A percentile compares a stretch with the other conserved stretches of the same genome.
phyloP scores from a whole-genome alignment of 1,284 basidiomycete genomes.

The Heterobasidion occidentale region DNA sequence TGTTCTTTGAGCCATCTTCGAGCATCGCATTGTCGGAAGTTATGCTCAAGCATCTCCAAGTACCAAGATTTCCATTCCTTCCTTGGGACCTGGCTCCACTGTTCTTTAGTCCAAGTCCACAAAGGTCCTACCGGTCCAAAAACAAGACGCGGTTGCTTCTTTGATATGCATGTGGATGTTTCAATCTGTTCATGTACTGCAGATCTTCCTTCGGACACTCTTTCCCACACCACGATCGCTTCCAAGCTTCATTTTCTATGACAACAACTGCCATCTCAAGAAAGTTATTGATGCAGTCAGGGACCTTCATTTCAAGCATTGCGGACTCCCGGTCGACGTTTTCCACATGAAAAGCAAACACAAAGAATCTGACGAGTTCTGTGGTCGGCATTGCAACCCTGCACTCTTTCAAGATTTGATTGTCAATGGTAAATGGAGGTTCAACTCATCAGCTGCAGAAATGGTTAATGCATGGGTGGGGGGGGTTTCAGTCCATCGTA shows the following conservation, averaged over 20 bases:
- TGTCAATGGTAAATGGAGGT: conserved; percentile 18
- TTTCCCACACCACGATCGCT: no score
- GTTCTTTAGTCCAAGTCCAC: no score
- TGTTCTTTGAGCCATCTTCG: no score
- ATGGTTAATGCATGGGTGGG: conserved; percentile 20
- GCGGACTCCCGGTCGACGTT: conserved; percentile 22
- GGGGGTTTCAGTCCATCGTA: conserved; percentile 10
- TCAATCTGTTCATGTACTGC: no score
- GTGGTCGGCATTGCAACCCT: conserved; percentile 24
- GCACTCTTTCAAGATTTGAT: conserved; percentile 17
- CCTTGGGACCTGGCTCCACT: no score
- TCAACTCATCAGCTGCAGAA: conserved; percentile 20
- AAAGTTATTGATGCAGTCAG: conserved; percentile 6
- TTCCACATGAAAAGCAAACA: conserved; percentile 28
- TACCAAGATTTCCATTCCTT: no score
- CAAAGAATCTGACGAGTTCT: conserved; percentile 19
- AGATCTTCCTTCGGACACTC: no score
- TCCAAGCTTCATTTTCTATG: conserved; percentile 14
- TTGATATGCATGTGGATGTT: no score
- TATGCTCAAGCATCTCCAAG: no score
- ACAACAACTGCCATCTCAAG: conserved; percentile 21
- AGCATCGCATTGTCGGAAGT: no score
- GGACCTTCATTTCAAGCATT: conserved; percentile 13
- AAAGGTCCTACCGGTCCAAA: no score
- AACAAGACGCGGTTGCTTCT: no score